These are phyloP conservation scores for Aspergillus aculeatinus DNA, from an alignment of 2,329 filamentous ascomycete species.

Conservation along the genomic window DNA sequence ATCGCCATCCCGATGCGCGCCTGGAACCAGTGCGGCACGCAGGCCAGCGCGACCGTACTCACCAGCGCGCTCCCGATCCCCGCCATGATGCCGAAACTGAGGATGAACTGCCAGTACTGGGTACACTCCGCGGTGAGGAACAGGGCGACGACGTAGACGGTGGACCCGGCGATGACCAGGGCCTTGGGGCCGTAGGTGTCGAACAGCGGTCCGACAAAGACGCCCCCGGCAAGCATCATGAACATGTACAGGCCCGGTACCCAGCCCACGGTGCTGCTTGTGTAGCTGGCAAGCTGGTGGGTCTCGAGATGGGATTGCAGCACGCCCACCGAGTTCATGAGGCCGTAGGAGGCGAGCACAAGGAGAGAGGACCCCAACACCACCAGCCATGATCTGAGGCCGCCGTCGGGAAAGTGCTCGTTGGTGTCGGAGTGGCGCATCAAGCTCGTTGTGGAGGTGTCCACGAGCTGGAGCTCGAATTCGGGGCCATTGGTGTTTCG, in stretches of 20 bases:
- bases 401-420: conserved; percentile 34
- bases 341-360: conserved; percentile 44
- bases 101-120: conserved; percentile 52
- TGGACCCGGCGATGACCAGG: conserved; percentile 42
- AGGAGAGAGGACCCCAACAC: conserved; percentile 39
- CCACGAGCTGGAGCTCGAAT: background rate
- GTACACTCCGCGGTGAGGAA: conserved; percentile 50
- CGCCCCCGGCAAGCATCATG: conserved; percentile 45
- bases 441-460: background rate
- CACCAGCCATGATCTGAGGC: conserved; percentile 37
- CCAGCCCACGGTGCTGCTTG: conserved; percentile 51
- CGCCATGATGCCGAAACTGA: conserved; percentile 40
- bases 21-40: conserved; percentile 46
- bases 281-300: conserved; percentile 47
- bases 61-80: conserved; percentile 39
- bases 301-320: conserved; percentile 49
- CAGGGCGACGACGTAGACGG: conserved; percentile 41
- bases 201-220: conserved; percentile 53
- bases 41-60: conserved; percentile 40
- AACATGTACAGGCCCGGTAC: conserved; percentile 52
- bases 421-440: background rate
- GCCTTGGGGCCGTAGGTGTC: conserved; percentile 49
- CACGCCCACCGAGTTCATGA: conserved; percentile 53
- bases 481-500: background rate
- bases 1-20: conserved; percentile 38